A percentile compares a stretch with the other conserved stretches of the same genome.
Evolutionary conservation across 2,329 filamentous ascomycete genomes (phyloP).

Genomic region (Colletotrichum sidae): DNA sequence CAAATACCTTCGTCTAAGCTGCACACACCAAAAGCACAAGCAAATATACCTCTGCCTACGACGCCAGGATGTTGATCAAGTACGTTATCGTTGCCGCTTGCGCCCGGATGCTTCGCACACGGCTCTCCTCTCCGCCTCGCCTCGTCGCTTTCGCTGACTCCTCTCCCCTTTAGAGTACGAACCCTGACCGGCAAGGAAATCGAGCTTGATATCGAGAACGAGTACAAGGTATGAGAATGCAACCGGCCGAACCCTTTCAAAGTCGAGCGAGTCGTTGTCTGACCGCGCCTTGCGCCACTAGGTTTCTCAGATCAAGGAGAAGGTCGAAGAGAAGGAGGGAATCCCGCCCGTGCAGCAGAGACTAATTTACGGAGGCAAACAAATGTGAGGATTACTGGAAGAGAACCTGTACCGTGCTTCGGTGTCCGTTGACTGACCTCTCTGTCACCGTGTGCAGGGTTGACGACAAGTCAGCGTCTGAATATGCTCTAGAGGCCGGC

Average conservation of each 20-base stretch:
- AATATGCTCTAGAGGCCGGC: conserved; percentile 91
- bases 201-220: conserved; percentile 94
- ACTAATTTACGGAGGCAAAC: conserved; percentile 96
- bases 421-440: not conserved
- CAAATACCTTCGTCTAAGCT: not conserved
- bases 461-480: conserved; percentile 92
- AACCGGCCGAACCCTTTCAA: not conserved
- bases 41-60: not conserved
- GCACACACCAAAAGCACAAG: not conserved
- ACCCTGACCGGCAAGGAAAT: conserved; percentile 99
- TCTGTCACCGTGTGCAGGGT: conserved; percentile 66
- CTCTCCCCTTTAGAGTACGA: conserved; percentile 75
- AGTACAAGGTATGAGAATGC: conserved; percentile 79
- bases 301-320: conserved; percentile 98
- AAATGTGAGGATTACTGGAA: conserved; percentile 74
- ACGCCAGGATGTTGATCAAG: conserved; percentile 63
- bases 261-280: conserved; percentile 1
- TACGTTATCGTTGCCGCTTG: conserved; percentile 43
- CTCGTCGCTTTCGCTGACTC: conserved; percentile 18
- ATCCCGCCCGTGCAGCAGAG: conserved; percentile 98
- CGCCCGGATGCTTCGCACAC: not conserved
- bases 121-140: not conserved
- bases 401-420: no score
- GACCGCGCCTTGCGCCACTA: conserved; percentile 50
- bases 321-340: conserved; percentile 98